Base-by-base conservation (phyloP, 1,284 basidiomycete species). In the Leccinum angustisporum region DNA sequence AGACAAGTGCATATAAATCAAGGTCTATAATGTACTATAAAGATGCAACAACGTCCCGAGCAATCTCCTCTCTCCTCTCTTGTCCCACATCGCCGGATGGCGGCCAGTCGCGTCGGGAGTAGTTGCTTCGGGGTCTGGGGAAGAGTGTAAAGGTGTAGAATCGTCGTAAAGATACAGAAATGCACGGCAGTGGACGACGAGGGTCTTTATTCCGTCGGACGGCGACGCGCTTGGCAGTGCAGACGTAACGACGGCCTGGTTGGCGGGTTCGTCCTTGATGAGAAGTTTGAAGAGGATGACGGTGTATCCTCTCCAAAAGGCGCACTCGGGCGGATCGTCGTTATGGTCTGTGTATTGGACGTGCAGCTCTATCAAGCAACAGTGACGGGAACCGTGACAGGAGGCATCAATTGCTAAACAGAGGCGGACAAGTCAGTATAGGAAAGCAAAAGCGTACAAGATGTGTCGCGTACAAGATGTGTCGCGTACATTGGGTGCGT, bases 221-320 rank as follows among this genome's bases (percentile, higher is more conserved):
- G 71, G 59, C 2, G 71, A 71, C 5, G 56, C 13, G 18, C 78
- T 77, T 1, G 83, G 78, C 7, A 88, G 73, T 1, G 71, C 68
- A 1, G 68, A 70, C 5, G 87, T 69, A n/a, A 89, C 73, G 4
- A 77, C 65, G 3, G 63, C 52, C 64, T 82, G 81, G 66, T 86
- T 88, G 30, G 67, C 66, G 3, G 69, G 59, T 46, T 75, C 79
- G 43, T 77, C 76, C 51, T 78, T 79, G 75, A 89, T 84, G 55
- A 91, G 79, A n/a, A 92, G 75, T 3, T 88, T 90, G 56, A 92
- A 81, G 6, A 92, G 79, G 4, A 92, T 82, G 0, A 90, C 84
- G 14, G 90, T 81, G 68, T 91, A 90, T 0, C 87, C 87, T 21
- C 82, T 82, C 18, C 89, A 78, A 67, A 88, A 87, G 59, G 68